phyloP scores from a whole-genome alignment of 1,139 yeast species.

The Blastobotrys capitulatus region DNA sequence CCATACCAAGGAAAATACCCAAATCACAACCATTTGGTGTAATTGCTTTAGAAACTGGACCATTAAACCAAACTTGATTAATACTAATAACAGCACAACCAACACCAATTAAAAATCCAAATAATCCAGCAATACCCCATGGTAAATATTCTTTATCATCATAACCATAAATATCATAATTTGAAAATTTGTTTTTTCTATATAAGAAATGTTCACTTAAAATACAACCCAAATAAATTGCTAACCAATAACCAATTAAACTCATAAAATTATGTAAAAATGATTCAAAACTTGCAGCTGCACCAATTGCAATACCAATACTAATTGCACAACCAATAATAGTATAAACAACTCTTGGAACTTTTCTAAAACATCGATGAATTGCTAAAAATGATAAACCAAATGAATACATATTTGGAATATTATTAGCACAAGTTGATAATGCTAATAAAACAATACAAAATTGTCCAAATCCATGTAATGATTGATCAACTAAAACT shows the following conservation, averaged over 20 bases:
- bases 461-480: conserved; percentile 86
- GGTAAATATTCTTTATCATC: conserved; percentile 55
- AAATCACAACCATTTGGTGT: conserved; percentile 87
- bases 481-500: conserved; percentile 67
- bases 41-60: conserved; percentile 57
- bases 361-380: conserved; percentile 62
- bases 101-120: conserved; percentile 77
- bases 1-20: conserved; percentile 75
- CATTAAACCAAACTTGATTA: conserved; percentile 78
- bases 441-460: conserved; percentile 78
- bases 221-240: conserved; percentile 70
- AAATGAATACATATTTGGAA: conserved; percentile 89
- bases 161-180: conserved; percentile 61
- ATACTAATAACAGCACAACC: conserved; percentile 85
- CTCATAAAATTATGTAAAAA: conserved; percentile 87
- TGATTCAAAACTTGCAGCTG: conserved; percentile 61
- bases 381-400: conserved; percentile 80
- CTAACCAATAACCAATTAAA: conserved; percentile 83
- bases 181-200: conserved; percentile 44
- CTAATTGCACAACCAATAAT: conserved; percentile 67
- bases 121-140: conserved; percentile 67
- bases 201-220: conserved; percentile 75
- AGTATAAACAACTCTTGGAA: conserved; percentile 85
- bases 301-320: conserved; percentile 85
- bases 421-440: conserved; percentile 82